Base-by-base conservation (phyloP, 129 eudicot species). In the Lonicera japonica region DNA sequence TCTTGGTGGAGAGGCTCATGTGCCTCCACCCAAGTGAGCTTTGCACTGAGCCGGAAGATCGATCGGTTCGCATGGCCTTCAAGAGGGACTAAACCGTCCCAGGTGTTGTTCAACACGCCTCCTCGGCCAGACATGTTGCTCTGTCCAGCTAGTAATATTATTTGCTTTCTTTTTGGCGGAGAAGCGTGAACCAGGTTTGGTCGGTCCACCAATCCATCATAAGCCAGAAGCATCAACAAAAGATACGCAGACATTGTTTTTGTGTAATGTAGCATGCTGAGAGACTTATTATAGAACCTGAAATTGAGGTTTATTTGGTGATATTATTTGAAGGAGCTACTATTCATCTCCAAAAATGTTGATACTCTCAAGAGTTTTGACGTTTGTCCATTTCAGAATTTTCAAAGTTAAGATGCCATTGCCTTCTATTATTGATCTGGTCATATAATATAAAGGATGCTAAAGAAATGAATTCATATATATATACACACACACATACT, bases 111-210 rank as follows among this genome's bases (percentile, higher is more conserved):
- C 2, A 70, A n/a, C 0, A 91, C 84, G 21, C 95, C 97, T 2
- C 97, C 97, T 16, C 94, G 83, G 17, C 94, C 95, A 9, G 95
- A 63, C 97, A 91, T 91, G 78, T 91, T 91, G 74, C 97, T 87
- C 52, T 91, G 97, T 25, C 97, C 97, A 69, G 94, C 94, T 4
- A 91, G 66, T 16, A 91, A 21, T 66, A 91, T 68, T 56, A 90
- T 84, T 67, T 68, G 75, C 61, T 66, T 75, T 51, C 15, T 20
- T 20, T 22, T 58, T 19, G 41, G 16, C 5, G 64, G 51, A 15
- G 68, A n/a, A 0, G 60, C 60, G 36, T 47, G 16, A 5, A 46
- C 55, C 29, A 15, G 46, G 40, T 25, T 25, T 39, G 19, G 21
- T 16, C 58, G 36, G 70, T 56, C 62, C 17, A 77, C 68, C 64